Evolutionary conservation across 805 yeast species (phyloP).

Genomic region (Schwanniomyces pseudopolymorphus): DNA sequence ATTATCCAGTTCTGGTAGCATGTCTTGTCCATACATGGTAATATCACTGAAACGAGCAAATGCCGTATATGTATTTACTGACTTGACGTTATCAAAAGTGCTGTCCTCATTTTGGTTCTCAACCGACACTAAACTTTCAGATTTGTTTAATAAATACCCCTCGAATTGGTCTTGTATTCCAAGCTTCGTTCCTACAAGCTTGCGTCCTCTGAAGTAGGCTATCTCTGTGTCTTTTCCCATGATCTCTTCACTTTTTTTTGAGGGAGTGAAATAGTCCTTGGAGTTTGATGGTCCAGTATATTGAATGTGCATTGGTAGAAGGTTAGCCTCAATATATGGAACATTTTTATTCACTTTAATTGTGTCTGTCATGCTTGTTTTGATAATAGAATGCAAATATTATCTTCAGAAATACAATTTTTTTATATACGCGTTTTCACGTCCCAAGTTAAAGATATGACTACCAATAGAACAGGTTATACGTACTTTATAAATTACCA

Average conservation of each 20-base stretch:
- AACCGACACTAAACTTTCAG: slow-evolving; percentile 19
- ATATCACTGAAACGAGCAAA: slow-evolving; percentile 23
- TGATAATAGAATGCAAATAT: neutral
- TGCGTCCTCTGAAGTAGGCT: slow-evolving; percentile 37
- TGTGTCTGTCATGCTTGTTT: slow-evolving; percentile 2
- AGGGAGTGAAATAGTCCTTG: slow-evolving; percentile 27
- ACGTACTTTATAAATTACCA: too few species aligned
- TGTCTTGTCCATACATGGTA: slow-evolving; percentile 32
- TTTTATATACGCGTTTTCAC: neutral
- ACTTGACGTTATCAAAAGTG: slow-evolving; percentile 12
- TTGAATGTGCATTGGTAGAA: slow-evolving; percentile 27
- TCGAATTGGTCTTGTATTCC: slow-evolving; percentile 13
- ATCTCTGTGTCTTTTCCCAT: slow-evolving; percentile 11
- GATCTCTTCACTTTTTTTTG: slow-evolving; percentile 19
- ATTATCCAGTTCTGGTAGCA: slow-evolving; percentile 14
- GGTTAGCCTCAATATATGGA: slow-evolving; percentile 18
- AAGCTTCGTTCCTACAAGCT: slow-evolving; percentile 24
- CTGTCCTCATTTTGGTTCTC: slow-evolving; percentile 6
- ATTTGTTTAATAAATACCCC: slow-evolving; percentile 27
- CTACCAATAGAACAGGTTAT: too few species aligned
- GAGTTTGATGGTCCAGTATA: slow-evolving; percentile 34
- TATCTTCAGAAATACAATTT: neutral
- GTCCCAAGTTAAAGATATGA: too few species aligned
- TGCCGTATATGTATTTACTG: slow-evolving; percentile 20
- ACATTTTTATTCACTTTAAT: slow-evolving; percentile 6